A percentile compares a stretch with the other conserved stretches of the same genome.
These are phyloP conservation scores for Penicillium frequentans DNA, from an alignment of 2,329 filamentous ascomycete genomes.

Conservation along the genomic window DNA sequence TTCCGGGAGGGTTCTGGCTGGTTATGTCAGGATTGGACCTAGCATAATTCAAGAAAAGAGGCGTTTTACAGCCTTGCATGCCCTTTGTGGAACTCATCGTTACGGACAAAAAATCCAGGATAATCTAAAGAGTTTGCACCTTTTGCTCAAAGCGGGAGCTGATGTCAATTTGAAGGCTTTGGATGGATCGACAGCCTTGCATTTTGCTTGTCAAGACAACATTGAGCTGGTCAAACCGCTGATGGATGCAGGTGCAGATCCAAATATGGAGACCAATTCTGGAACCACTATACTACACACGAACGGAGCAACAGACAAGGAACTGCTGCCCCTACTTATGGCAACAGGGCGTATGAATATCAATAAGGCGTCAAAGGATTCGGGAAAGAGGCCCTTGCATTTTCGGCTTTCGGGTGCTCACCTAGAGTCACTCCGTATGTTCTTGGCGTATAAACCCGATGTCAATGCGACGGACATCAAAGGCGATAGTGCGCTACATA, in stretches of 20 bases:
- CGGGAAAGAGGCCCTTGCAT: neutral
- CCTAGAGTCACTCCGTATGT: neutral
- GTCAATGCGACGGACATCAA: neutral
- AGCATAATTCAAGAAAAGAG: neutral
- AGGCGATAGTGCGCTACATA: neutral
- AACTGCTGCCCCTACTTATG: neutral
- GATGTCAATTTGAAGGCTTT: conserved; percentile 1
- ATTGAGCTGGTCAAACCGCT: neutral
- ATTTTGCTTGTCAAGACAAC: neutral
- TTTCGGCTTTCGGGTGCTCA: neutral
- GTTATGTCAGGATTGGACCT: neutral
- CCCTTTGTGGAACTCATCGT: neutral
- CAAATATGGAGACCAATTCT: conserved; percentile 1
- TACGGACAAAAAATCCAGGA: too few relatives aligned
- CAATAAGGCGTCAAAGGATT: neutral
- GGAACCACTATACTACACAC: neutral
- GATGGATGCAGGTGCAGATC: conserved; percentile 10
- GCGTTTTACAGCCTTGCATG: neutral
- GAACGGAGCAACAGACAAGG: neutral
- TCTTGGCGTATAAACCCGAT: neutral
- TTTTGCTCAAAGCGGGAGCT: conserved; percentile 8
- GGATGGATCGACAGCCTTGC: conserved; percentile 6
- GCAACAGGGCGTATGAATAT: neutral
- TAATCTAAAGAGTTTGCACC: neutral
- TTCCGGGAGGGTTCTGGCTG: neutral